Evolutionary conservation across 2,329 filamentous ascomycete genomes (phyloP).

Genomic region (Botrytis fabae): DNA sequence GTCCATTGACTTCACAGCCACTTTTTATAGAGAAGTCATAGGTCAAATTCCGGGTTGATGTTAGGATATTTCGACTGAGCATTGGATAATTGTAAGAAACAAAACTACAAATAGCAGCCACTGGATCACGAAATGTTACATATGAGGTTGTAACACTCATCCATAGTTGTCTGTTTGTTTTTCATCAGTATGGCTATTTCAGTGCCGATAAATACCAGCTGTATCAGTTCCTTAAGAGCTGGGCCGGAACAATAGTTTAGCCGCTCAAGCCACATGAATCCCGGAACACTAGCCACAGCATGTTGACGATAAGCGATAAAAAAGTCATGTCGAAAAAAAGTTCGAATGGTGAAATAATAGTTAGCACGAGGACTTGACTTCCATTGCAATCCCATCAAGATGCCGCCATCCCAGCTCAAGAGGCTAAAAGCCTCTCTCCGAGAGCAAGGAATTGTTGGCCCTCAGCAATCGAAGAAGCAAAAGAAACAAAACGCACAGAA

Average conservation of each 20-base stretch:
- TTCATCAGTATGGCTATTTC: not conserved
- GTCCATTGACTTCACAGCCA: not conserved
- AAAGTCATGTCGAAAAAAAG: constrained; percentile 16
- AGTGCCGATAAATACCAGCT: not conserved
- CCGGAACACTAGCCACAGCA: not conserved
- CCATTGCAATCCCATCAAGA: constrained; percentile 44
- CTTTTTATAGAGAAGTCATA: not conserved
- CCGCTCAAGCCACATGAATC: not conserved
- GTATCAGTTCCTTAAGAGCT: not conserved
- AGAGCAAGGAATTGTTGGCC: constrained; percentile 86
- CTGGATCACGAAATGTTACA: not conserved
- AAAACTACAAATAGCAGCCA: not conserved
- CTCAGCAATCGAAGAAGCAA: constrained; percentile 94
- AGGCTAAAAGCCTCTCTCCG: constrained; percentile 87
- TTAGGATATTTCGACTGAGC: not conserved
- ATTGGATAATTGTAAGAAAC: not conserved
- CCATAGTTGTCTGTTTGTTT: not conserved
- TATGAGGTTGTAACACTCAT: not conserved
- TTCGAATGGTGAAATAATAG: not conserved
- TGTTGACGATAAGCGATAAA: constrained; percentile 17
- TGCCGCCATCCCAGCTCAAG: constrained; percentile 97
- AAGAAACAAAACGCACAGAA: constrained; percentile 72
- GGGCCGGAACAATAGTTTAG: not conserved
- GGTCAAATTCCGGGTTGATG: not conserved
- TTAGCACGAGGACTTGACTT: not conserved